Evolutionary conservation across 225 moss, liverwort and hornwort genomes (phyloP).

Genomic region (Bryum argenteum): DNA sequence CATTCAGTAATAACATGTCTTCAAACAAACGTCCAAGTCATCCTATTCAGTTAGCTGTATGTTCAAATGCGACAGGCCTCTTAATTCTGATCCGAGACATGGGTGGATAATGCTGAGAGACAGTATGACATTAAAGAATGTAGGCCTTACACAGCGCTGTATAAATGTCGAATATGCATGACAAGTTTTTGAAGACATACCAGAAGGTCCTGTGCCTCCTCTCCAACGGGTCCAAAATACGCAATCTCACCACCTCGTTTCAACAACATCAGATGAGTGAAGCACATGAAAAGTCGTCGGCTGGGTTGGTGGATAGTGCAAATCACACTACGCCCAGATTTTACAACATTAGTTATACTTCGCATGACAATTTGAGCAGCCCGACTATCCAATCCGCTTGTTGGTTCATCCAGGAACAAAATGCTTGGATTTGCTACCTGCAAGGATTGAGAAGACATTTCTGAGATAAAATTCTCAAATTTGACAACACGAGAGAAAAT

Average conservation of each 20-base stretch:
- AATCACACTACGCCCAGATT: constrained; percentile 74
- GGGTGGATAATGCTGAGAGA: not conserved
- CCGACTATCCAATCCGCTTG: constrained; percentile 85
- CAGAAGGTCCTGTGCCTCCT: constrained; percentile 68
- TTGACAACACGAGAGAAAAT: not conserved
- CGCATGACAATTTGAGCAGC: constrained; percentile 86
- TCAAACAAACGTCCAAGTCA: not conserved
- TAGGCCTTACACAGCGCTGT: not conserved
- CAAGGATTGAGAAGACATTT: not conserved
- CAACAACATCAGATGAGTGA: constrained; percentile 70
- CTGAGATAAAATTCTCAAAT: not conserved
- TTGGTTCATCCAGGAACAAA: constrained; percentile 72
- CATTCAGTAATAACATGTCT: constrained; percentile 3
- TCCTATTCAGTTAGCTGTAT: not conserved
- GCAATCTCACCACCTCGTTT: constrained; percentile 85
- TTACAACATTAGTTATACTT: constrained; percentile 66
- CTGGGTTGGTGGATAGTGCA: constrained; percentile 99
- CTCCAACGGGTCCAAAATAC: constrained; percentile 82
- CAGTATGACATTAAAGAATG: not conserved
- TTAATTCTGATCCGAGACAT: constrained; percentile 7
- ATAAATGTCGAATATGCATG: not conserved
- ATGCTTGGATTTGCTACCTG: constrained; percentile 91
- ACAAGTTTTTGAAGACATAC: constrained; percentile 31
- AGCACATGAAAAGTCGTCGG: constrained; percentile 70
- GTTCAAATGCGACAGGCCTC: not conserved